Evolutionary conservation across 176 grass and related monocot species (phyloP).

Genomic region (Canna indica): DNA sequence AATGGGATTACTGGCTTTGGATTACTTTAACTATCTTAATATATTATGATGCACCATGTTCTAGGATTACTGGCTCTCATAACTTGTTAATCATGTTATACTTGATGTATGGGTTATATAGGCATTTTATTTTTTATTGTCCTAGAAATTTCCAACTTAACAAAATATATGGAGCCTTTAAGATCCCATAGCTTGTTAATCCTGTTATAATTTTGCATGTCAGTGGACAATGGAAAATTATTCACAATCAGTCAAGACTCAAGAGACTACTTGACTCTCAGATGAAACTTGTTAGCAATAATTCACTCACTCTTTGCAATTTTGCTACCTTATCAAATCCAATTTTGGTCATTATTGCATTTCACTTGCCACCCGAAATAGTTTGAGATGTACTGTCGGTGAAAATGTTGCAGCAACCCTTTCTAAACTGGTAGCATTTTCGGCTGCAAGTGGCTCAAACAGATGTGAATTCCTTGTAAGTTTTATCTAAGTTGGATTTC

Average conservation of each 20-base stretch:
- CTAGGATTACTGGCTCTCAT: conserved; percentile 68
- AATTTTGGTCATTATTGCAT: conserved; percentile 70
- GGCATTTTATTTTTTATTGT: conserved; percentile 16
- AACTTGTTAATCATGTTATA: no score
- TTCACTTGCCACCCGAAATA: conserved; percentile 56
- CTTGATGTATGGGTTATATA: conserved; percentile 57
- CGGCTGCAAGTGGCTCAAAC: conserved; percentile 49
- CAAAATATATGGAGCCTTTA: conserved; percentile 13
- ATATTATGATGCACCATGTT: no score
- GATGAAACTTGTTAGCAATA: conserved; percentile 26
- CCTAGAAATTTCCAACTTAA: conserved; percentile 17
- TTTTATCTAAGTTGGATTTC: conserved; percentile 19
- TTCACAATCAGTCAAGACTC: conserved; percentile 40
- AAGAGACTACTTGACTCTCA: conserved; percentile 46
- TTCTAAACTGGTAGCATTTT: conserved; percentile 55
- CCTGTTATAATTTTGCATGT: conserved; percentile 33
- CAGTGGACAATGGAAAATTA: conserved; percentile 94
- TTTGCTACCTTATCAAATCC: conserved; percentile 51
- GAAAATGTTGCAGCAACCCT: conserved; percentile 53
- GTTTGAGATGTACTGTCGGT: conserved; percentile 70
- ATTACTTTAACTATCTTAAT: no score
- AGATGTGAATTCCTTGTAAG: conserved; percentile 91
- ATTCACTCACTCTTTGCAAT: conserved; percentile 18
- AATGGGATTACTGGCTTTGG: no score
- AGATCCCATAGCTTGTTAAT: conserved; percentile 25